Base-by-base conservation (phyloP, 345 rosid species). In the Heritiera fomes region DNA sequence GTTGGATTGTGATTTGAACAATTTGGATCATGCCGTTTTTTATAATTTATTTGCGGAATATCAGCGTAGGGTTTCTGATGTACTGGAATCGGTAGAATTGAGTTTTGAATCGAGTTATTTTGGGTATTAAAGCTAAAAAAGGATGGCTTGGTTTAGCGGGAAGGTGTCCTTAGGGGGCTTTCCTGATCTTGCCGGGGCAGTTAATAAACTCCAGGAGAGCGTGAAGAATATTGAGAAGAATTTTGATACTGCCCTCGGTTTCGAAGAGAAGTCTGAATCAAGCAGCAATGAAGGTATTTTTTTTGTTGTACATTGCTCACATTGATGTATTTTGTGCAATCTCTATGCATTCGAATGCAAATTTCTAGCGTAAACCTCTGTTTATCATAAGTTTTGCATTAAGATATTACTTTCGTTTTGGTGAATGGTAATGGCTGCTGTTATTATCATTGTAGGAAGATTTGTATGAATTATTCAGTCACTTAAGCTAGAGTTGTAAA, bases 151-250 rank as follows among this genome's bases (percentile, higher is more conserved):
- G 99, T 97, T 97, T 87, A 84, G 98, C 79, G 97, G 94, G 78
- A 92, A 89, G 82, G 94, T 96, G 17, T 85, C 91, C 30, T 80
- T 97, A 83, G 99, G 98, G 81, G 85, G 82, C 79, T 97, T 97
- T 85, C 95, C 98, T 64, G 99, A 97, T 94, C 89, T 97, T 53
- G 94, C 98, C 17, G 99, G 99, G 73, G 99, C 99, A 0, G 98
- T 97, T 17, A 97, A 93, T 84, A 97, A 97, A 90, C 85, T 97
- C 85, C 92, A 94, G 69, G 99, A 97, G 93, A 97, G 99, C 81
- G 98, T 97, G 78, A 97, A 97, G 91, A 97, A 94, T 84, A 94
- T 97, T 1, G 99, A 97, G 83, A 97, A 97, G 93, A 94, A 93
- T 86, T 97, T 97, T 10, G 99, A 97, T 82, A 93, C 46, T 58